These are phyloP conservation scores for Neofusicoccum parvum DNA, from an alignment of 2,329 filamentous ascomycete species.

Conservation along the genomic window DNA sequence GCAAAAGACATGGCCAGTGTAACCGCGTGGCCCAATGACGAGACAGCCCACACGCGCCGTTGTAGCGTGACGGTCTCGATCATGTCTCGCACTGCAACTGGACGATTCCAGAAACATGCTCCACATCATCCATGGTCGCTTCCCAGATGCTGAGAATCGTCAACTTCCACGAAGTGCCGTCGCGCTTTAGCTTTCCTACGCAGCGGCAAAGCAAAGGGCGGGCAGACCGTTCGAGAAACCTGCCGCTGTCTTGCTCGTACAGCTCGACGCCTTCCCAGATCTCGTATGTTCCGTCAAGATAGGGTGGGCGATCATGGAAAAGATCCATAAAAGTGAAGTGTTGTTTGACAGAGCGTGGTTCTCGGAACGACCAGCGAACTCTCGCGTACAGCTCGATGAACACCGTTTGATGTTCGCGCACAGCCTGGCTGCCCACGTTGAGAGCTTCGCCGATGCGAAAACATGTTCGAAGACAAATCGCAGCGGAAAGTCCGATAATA, in stretches of 20 bases:
- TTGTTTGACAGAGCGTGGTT: slow-evolving; percentile 53
- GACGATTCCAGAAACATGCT: slow-evolving; percentile 50
- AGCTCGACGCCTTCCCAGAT: slow-evolving; percentile 51
- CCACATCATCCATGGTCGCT: slow-evolving; percentile 58
- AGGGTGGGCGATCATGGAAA: slow-evolving; percentile 61
- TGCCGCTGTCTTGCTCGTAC: slow-evolving; percentile 45
- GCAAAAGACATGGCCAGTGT: slow-evolving; percentile 7
- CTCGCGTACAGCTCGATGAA: slow-evolving; percentile 66
- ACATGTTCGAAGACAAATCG: slow-evolving; percentile 57
- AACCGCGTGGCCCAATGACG: slow-evolving; percentile 12
- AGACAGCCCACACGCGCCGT: slow-evolving; percentile 8
- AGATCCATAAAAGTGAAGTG: slow-evolving; percentile 67
- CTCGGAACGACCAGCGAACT: slow-evolving; percentile 59
- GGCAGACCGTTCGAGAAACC: slow-evolving; percentile 43
- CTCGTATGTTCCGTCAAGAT: slow-evolving; percentile 50
- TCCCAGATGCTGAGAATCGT: slow-evolving; percentile 55
- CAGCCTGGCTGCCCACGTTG: slow-evolving; percentile 50
- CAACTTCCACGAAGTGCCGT: slow-evolving; percentile 47
- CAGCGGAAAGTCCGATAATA: slow-evolving; percentile 55
- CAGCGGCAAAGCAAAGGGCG: slow-evolving; percentile 48
- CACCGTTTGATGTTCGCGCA: slow-evolving; percentile 51
- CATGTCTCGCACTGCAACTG: slow-evolving; percentile 7
- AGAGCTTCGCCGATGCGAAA: slow-evolving; percentile 66
- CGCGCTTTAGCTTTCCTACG: slow-evolving; percentile 52
- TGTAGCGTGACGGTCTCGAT: background rate